phyloP scores from a whole-genome alignment of 2,329 filamentous ascomycete genomes.

The Cladosporium sp. region DNA sequence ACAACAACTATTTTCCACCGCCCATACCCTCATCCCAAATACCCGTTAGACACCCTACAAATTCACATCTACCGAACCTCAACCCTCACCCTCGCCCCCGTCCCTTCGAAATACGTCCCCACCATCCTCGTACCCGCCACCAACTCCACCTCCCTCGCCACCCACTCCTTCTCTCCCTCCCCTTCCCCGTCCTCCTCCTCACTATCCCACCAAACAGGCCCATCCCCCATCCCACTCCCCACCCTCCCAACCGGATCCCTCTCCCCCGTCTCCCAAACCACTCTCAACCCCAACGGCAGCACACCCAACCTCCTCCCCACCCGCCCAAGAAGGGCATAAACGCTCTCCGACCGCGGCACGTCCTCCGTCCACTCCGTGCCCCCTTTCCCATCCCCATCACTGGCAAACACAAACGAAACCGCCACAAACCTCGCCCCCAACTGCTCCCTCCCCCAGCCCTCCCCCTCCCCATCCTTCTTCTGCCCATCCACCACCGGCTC shows the following conservation, averaged over 20 bases:
- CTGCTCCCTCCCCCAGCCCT: slow-evolving; percentile 15
- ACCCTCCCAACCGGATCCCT: slow-evolving; percentile 67
- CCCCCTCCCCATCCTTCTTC: slow-evolving; percentile 17
- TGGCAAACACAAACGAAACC: slow-evolving; percentile 48
- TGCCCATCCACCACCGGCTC: slow-evolving; percentile 52
- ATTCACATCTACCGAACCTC: background rate
- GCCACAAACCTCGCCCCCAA: slow-evolving; percentile 69
- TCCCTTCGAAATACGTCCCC: slow-evolving; percentile 76
- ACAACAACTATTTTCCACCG: background rate
- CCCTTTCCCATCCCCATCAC: too few species aligned
- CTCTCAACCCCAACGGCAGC: slow-evolving; percentile 57
- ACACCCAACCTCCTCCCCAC: slow-evolving; percentile 67
- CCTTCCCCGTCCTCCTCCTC: slow-evolving; percentile 38
- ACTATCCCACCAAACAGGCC: slow-evolving; percentile 35
- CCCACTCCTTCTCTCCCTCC: slow-evolving; percentile 53
- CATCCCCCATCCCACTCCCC: slow-evolving; percentile 35
- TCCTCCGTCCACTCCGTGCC: slow-evolving; percentile 37
- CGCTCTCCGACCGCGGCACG: slow-evolving; percentile 71
- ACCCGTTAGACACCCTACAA: too few species aligned
- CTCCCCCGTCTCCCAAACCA: slow-evolving; percentile 89
- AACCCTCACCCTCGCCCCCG: slow-evolving; percentile 67
- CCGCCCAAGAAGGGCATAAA: slow-evolving; percentile 77
- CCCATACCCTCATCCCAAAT: background rate
- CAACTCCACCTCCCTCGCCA: slow-evolving; percentile 75
- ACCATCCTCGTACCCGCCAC: slow-evolving; percentile 74